phyloP scores from a whole-genome alignment of 208 protist genomes.

The Zelonia costaricensis region DNA sequence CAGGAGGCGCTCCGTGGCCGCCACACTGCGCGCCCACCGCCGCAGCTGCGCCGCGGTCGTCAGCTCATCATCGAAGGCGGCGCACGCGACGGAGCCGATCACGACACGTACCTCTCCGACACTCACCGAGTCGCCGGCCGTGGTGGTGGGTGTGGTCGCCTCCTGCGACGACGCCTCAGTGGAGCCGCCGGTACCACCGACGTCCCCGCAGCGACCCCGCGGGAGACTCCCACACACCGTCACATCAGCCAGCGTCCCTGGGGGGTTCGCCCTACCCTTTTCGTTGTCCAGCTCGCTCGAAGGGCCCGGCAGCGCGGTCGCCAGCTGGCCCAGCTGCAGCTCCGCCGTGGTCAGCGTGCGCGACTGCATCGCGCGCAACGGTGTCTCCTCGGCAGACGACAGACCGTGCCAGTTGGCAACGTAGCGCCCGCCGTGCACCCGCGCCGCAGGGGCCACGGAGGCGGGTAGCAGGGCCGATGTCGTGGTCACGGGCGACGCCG shows the following conservation, averaged over 20 bases:
- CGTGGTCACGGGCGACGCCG: background rate
- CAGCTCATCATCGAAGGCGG: constrained; percentile 28
- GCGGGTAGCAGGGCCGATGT: background rate
- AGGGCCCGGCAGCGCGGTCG: too few relatives aligned
- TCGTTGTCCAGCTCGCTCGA: too few relatives aligned
- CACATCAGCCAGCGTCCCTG: too few relatives aligned
- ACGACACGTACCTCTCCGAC: constrained; percentile 1
- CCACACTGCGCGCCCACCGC: constrained; percentile 24
- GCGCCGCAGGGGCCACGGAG: background rate
- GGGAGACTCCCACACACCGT: too few relatives aligned
- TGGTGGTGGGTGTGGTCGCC: background rate
- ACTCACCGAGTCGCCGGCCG: background rate
- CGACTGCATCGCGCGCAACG: too few relatives aligned
- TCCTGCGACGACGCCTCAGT: background rate
- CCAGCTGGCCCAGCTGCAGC: too few relatives aligned
- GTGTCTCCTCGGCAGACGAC: background rate
- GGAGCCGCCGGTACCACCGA: too few relatives aligned
- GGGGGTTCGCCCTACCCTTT: too few relatives aligned
- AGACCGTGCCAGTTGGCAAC: constrained; percentile 22
- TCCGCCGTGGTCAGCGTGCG: too few relatives aligned
- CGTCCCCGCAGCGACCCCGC: too few relatives aligned
- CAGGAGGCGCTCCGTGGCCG: constrained; percentile 13
- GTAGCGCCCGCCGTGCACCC: constrained; percentile 4
- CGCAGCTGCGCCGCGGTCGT: constrained; percentile 14
- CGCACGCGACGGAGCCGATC: constrained; percentile 9